Conservation (phyloP, 331 rosid species). For the Pyrus hybrid region DNA sequence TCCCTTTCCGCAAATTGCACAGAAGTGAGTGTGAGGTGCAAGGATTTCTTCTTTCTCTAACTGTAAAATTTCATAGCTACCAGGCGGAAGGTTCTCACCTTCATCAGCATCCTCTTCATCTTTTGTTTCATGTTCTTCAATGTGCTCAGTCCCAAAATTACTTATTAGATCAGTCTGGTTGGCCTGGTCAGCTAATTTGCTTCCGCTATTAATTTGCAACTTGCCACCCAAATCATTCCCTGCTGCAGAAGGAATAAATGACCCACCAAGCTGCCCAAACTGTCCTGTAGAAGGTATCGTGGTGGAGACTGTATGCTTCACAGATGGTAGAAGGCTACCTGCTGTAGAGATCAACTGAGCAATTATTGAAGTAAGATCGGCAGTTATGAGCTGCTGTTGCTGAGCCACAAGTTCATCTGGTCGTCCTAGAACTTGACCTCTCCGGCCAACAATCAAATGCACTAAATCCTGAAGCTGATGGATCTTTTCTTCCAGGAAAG, state of each 20-base stretch:
- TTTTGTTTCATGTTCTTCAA: slow-evolving; percentile 74
- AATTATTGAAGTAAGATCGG: slow-evolving; percentile 85
- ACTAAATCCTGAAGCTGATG: slow-evolving; percentile 90
- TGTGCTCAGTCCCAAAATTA: slow-evolving; percentile 39
- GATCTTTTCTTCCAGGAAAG: slow-evolving; percentile 77
- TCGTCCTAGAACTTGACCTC: slow-evolving; percentile 52
- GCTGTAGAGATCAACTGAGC: slow-evolving; percentile 92
- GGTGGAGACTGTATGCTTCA: slow-evolving; percentile 42
- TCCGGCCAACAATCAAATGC: slow-evolving; percentile 62
- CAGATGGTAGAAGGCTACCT: slow-evolving; percentile 86
- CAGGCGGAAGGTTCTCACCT: slow-evolving; percentile 85
- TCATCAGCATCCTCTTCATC: slow-evolving; percentile 92
- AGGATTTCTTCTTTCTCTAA: slow-evolving; percentile 96
- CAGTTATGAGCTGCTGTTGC: slow-evolving; percentile 85
- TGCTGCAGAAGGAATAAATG: slow-evolving; percentile 31
- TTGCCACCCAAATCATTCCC: slow-evolving; percentile 23
- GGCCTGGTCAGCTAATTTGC: slow-evolving; percentile 43
- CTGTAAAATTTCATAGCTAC: slow-evolving; percentile 90
- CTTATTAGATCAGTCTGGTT: slow-evolving; percentile 31
- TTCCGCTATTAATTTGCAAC: slow-evolving; percentile 30
- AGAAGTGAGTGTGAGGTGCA: slow-evolving; percentile 97
- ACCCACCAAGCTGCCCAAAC: slow-evolving; percentile 40
- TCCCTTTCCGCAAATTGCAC: slow-evolving; percentile 95
- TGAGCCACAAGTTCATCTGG: slow-evolving; percentile 64
- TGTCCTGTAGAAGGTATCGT: slow-evolving; percentile 36